Evolutionary conservation across 2,329 filamentous ascomycete genomes (phyloP).

Genomic region (Cercospora zeina): DNA sequence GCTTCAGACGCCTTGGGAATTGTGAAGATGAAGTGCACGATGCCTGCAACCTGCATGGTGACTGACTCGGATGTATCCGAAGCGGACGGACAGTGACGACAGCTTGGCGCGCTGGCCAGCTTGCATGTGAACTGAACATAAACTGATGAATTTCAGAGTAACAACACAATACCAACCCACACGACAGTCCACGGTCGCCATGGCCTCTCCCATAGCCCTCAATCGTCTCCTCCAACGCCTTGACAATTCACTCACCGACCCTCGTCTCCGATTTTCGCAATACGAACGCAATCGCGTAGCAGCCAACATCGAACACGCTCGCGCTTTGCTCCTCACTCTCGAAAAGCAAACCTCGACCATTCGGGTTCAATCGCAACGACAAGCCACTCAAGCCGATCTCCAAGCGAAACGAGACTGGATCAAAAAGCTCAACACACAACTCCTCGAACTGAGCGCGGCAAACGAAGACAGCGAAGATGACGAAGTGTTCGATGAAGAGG

Average conservation of each 20-base stretch:
- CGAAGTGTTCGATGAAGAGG: constrained; percentile 45
- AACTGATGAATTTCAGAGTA: too few species aligned
- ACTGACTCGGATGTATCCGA: not conserved
- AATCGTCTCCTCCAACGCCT: constrained; percentile 7
- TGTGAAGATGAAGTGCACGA: not conserved
- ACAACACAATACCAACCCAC: not conserved
- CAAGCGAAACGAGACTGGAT: constrained; percentile 65
- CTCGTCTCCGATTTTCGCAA: constrained; percentile 53
- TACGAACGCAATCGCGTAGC: constrained; percentile 64
- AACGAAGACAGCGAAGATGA: constrained; percentile 42
- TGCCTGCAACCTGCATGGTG: not conserved
- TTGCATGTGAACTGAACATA: constrained; percentile 4
- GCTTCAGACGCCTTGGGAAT: not conserved
- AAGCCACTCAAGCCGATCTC: constrained; percentile 64
- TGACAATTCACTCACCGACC: constrained; percentile 43
- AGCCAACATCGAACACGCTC: constrained; percentile 70
- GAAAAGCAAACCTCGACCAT: constrained; percentile 67
- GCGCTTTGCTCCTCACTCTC: constrained; percentile 65
- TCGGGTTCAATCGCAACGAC: constrained; percentile 59
- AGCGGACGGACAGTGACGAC: not conserved
- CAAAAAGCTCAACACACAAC: constrained; percentile 64
- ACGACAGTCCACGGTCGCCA: not conserved
- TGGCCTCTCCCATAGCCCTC: constrained; percentile 7
- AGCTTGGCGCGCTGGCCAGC: constrained; percentile 6
- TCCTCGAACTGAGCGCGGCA: constrained; percentile 68